Evolutionary conservation across 352 stramenopile genomes (phyloP), one percentile per base, ranked within the genome.

Genomic region (Pythium utonaiense): DNA sequence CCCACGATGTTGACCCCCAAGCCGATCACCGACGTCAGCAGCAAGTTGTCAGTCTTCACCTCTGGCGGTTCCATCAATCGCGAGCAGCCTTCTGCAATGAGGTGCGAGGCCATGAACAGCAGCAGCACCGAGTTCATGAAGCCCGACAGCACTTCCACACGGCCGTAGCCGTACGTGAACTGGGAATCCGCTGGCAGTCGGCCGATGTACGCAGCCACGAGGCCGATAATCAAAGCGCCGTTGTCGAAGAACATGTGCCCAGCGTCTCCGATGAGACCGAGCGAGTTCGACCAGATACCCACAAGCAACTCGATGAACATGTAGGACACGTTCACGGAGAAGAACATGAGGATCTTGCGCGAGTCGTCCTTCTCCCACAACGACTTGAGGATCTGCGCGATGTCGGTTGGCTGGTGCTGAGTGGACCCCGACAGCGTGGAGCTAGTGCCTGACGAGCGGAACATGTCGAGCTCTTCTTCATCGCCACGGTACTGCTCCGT

Each of bases 221-320:
- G 81, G 0, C 86, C 86, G 56, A 96, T 95, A 41, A 95, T 57
- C 12, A 96, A 72, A 19, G 88, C 86, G 16, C 79, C 74, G 40
- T 94, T 93, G 69, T 96, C 88, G 58, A 93, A 94, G 19, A 93
- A 75, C 88, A 96, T 96, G 74, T 96, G 88, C 4, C 86, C 86
- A 16, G 88, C 88, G 53, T 96, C 88, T 16, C 83, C 83, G 59
- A 93, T 89, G 34, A 96, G 78, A 3, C 85, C 88, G 19, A 96
- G 71, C 25, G 88, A 93, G 57, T 94, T 93, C 14, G 81, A 90
- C 63, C 74, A 88, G 28, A 93, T 72, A n/a, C 86, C 88, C 9
- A 94, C 88, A 8, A 74, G 74, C 22, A 96, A 73, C 50, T 96
- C 88, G 28, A 96, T 74, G 47, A 95, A 83, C 88, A 96, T 96